Evolutionary conservation across 2,329 filamentous ascomycete species (phyloP).

Genomic region (Stemphylium beticola): DNA sequence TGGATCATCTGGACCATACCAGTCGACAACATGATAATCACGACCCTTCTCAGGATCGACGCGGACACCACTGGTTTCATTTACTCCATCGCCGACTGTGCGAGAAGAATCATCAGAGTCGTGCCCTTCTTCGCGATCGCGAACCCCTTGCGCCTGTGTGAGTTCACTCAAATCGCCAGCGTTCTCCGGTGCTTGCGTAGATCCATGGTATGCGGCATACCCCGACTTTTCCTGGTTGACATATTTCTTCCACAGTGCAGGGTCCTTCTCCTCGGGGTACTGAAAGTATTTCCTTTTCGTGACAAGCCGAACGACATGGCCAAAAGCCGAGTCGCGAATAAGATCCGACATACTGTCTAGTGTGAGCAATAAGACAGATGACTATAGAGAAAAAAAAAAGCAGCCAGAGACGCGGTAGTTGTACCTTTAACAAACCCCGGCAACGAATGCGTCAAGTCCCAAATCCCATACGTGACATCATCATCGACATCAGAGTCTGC

Average conservation of each 20-base stretch:
- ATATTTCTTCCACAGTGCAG: slow-evolving; percentile 57
- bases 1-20: slow-evolving; percentile 58
- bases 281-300: slow-evolving; percentile 47
- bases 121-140: slow-evolving; percentile 15
- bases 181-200: slow-evolving; percentile 44
- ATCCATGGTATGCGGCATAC: slow-evolving; percentile 55
- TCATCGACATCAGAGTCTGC: slow-evolving; percentile 4
- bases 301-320: slow-evolving; percentile 52
- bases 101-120: slow-evolving; percentile 19
- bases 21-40: slow-evolving; percentile 58
- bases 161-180: slow-evolving; percentile 33
- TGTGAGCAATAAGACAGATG: not conserved
- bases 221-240: slow-evolving; percentile 58
- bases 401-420: too few species aligned
- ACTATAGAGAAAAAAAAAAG: not conserved
- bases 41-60: slow-evolving; percentile 61
- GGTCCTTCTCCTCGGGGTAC: slow-evolving; percentile 57
- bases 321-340: slow-evolving; percentile 31
- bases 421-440: not conserved
- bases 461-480: slow-evolving; percentile 10
- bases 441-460: slow-evolving; percentile 7
- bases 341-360: slow-evolving; percentile 22
- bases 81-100: slow-evolving; percentile 25
- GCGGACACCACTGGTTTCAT: slow-evolving; percentile 49
- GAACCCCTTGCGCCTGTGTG: slow-evolving; percentile 12